Percentiles rank a stretch among this genome's conserved stretches.
These are phyloP conservation scores for Golubevia pallescens DNA, from an alignment of 1,284 basidiomycete species.

Conservation along the genomic window DNA sequence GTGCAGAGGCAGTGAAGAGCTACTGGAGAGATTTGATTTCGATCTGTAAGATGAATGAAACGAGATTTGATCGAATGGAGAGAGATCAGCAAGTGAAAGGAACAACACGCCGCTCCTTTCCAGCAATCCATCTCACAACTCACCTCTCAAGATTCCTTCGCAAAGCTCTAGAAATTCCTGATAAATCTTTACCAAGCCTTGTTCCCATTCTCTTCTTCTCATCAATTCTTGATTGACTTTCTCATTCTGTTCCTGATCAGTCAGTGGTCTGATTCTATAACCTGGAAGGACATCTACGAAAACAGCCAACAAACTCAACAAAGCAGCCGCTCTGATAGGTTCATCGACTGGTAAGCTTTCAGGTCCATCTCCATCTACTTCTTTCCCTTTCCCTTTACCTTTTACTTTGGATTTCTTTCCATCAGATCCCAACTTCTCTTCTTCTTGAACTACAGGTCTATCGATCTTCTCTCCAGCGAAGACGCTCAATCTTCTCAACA, in stretches of 20 bases:
- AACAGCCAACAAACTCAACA: slow-evolving; percentile 53
- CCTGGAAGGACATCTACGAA: slow-evolving; percentile 52
- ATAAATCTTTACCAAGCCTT: slow-evolving; percentile 45
- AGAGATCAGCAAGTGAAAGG: no score
- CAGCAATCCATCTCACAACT: slow-evolving; percentile 10
- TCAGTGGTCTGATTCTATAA: slow-evolving; percentile 50
- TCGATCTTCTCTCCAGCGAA: slow-evolving; percentile 21
- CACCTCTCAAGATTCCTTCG: slow-evolving; percentile 33
- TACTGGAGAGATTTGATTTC: slow-evolving; percentile 17
- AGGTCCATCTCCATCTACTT: no score
- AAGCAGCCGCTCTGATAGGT: slow-evolving; percentile 46
- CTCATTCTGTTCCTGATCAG: slow-evolving; percentile 45
- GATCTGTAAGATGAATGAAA: slow-evolving; percentile 2
- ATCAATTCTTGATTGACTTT: slow-evolving; percentile 55
- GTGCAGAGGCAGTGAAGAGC: slow-evolving; percentile 41
- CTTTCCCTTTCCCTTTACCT: not conserved
- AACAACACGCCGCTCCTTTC: no score
- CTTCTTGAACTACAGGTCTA: slow-evolving; percentile 15
- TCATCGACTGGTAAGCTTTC: slow-evolving; percentile 17
- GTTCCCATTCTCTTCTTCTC: slow-evolving; percentile 55
- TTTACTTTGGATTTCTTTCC: not conserved
- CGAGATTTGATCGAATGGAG: no score
- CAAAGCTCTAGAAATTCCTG: slow-evolving; percentile 48
- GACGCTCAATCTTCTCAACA: slow-evolving; percentile 41
- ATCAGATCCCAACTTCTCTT: no score